Evolutionary conservation across 2,329 filamentous ascomycete genomes (phyloP).

Genomic region (Paramyrothecium roridum): DNA sequence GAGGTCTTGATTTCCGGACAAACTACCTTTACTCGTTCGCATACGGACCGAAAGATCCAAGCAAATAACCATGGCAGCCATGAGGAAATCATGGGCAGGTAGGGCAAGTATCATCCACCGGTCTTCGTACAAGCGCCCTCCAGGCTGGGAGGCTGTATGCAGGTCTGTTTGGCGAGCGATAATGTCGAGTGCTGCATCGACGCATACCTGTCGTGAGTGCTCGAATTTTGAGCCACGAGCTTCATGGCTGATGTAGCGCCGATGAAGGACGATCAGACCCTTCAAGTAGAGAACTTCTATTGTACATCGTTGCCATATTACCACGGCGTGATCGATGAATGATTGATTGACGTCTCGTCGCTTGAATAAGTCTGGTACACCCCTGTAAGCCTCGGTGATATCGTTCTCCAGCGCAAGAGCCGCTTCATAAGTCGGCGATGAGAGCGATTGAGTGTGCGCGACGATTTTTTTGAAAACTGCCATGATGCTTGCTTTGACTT

Average conservation of each 20-base stretch:
- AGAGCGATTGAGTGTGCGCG: constrained; percentile 11
- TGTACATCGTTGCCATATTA: constrained; percentile 21
- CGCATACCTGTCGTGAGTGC: constrained; percentile 15
- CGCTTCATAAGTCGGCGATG: constrained; percentile 4
- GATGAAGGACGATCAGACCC: constrained; percentile 26
- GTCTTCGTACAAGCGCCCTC: constrained; percentile 39
- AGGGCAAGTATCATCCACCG: constrained; percentile 43
- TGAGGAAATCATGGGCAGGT: constrained; percentile 44
- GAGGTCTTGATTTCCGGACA: too few relatives aligned
- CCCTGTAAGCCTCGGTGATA: constrained; percentile 13
- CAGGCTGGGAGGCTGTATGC: constrained; percentile 30
- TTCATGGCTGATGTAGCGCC: constrained; percentile 17
- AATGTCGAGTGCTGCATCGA: constrained; percentile 20
- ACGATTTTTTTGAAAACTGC: constrained; percentile 19
- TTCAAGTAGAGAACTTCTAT: constrained; percentile 27
- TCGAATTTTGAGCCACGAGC: constrained; percentile 8
- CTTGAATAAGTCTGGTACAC: constrained; percentile 18
- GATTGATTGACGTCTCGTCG: constrained; percentile 18
- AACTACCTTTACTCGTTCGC: not conserved
- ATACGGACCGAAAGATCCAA: constrained; percentile 25
- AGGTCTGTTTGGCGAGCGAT: constrained; percentile 24
- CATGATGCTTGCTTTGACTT: constrained; percentile 23
- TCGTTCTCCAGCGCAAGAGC: constrained; percentile 15
- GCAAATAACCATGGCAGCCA: constrained; percentile 50
- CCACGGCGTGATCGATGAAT: constrained; percentile 17